These are phyloP conservation scores for Pezicula carpinea DNA, from an alignment of 2,329 filamentous ascomycete genomes.

Conservation along the genomic window DNA sequence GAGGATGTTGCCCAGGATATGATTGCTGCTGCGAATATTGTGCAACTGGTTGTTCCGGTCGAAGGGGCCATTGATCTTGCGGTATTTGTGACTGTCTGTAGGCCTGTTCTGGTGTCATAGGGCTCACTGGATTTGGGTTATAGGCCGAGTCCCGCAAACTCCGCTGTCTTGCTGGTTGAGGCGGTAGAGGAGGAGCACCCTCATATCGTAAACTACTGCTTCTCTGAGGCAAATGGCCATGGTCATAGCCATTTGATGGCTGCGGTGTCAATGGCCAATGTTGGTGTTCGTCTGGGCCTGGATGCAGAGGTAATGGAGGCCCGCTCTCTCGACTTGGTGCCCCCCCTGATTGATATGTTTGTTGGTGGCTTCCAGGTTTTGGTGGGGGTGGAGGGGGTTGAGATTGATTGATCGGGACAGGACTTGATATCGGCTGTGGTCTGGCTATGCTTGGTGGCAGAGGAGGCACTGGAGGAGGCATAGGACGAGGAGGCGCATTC, in stretches of 20 bases:
- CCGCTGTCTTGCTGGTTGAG: slow-evolving; percentile 23
- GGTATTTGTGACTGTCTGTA: slow-evolving; percentile 15
- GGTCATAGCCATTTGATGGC: slow-evolving; percentile 9
- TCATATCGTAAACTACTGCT: slow-evolving; percentile 27
- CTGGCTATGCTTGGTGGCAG: slow-evolving; percentile 65
- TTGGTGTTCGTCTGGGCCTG: slow-evolving; percentile 12
- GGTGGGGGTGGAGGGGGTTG: slow-evolving; percentile 30
- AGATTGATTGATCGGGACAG: slow-evolving; percentile 25
- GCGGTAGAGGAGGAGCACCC: slow-evolving; percentile 23
- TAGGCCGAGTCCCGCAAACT: slow-evolving; percentile 19
- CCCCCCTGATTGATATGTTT: slow-evolving; percentile 9
- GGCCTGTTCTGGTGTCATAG: slow-evolving; percentile 13
- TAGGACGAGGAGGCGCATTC: slow-evolving; percentile 33
- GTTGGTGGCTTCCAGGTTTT: slow-evolving; percentile 19
- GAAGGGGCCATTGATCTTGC: slow-evolving; percentile 16
- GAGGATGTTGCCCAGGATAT: slow-evolving; percentile 14
- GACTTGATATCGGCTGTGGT: slow-evolving; percentile 37
- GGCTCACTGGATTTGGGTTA: slow-evolving; percentile 7
- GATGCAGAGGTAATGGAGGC: slow-evolving; percentile 30
- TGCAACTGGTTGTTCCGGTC: slow-evolving; percentile 13
- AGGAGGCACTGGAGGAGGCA: slow-evolving; percentile 67
- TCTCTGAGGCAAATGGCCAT: slow-evolving; percentile 25
- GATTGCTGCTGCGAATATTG: not conserved
- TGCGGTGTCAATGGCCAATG: slow-evolving; percentile 18
- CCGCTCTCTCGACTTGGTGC: slow-evolving; percentile 20